Evolutionary conservation across 768 basidiomycete genomes (phyloP).

Genomic region (Termitomyces sp.): DNA sequence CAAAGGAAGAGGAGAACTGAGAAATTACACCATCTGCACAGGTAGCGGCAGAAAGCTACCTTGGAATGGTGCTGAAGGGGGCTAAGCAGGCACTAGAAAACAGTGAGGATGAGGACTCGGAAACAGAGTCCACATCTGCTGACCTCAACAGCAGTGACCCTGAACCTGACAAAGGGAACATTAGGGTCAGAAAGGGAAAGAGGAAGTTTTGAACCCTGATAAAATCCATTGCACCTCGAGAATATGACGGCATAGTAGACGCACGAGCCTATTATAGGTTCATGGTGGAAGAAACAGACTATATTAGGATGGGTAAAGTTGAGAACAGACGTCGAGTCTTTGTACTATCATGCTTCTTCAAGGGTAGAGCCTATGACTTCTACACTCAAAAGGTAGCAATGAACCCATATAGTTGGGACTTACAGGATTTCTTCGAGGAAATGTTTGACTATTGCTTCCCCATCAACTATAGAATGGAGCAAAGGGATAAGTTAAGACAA

Average conservation of each 20-base stretch:
- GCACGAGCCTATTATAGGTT: slow-evolving; percentile 21
- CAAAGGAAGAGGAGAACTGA: too few species aligned
- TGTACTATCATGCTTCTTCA: slow-evolving; percentile 26
- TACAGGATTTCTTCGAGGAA: slow-evolving; percentile 26
- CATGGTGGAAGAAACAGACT: slow-evolving; percentile 20
- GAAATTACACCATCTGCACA: too few species aligned
- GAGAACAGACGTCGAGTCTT: slow-evolving; percentile 11
- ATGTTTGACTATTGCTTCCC: slow-evolving; percentile 39
- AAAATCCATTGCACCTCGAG: slow-evolving; percentile 13
- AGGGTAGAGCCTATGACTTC: slow-evolving; percentile 26
- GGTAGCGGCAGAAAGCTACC: too few species aligned
- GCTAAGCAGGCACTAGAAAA: too few species aligned
- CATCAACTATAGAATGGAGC: slow-evolving; percentile 20
- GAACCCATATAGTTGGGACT: slow-evolving; percentile 20
- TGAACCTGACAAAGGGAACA: too few species aligned
- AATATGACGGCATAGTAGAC: slow-evolving; percentile 23
- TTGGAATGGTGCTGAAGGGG: too few species aligned
- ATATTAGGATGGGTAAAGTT: slow-evolving; percentile 19
- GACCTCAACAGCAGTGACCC: too few species aligned
- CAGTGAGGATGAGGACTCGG: too few species aligned
- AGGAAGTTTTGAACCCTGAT: too few species aligned
- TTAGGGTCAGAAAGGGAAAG: too few species aligned
- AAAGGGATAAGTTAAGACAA: slow-evolving; percentile 18
- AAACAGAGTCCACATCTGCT: too few species aligned
- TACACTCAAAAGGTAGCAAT: slow-evolving; percentile 26